Conservation (phyloP, 192 early-diverging fungal species). For the Backusella australiensis region DNA sequence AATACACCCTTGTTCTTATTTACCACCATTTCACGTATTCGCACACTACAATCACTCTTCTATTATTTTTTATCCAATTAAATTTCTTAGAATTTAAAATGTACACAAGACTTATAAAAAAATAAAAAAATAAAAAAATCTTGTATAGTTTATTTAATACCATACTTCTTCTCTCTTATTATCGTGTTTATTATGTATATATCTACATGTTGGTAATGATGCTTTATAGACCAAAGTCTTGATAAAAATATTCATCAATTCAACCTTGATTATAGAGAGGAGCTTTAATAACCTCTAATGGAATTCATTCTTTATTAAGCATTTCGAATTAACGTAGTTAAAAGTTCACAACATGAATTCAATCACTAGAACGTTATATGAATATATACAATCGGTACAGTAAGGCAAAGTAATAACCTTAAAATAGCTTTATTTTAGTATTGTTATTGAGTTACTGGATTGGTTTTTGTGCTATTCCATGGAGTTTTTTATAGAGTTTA, state of each 20-base stretch:
- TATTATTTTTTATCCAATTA: conserved; percentile 2
- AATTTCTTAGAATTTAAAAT: conserved; percentile 8
- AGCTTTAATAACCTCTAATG: neutral
- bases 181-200: neutral
- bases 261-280: neutral
- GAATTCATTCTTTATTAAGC: neutral
- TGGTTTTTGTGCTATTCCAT: too few relatives aligned
- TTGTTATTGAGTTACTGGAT: too few relatives aligned
- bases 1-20: conserved; percentile 1
- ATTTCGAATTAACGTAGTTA: neutral
- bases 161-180: neutral
- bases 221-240: neutral
- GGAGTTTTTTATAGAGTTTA: too few relatives aligned
- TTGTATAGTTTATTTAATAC: neutral
- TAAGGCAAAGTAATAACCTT: too few relatives aligned
- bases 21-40: conserved; percentile 3
- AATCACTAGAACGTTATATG: too few relatives aligned
- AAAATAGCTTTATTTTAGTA: too few relatives aligned
- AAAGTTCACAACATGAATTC: neutral
- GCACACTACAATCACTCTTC: neutral
- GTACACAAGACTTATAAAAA: conserved; percentile 5
- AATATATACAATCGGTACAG: too few relatives aligned
- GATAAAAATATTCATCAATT: neutral
- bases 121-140: neutral
- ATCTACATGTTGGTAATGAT: neutral